Evolutionary conservation across 352 stramenopile species (phyloP).

Genomic region (Pythium oligandrum): DNA sequence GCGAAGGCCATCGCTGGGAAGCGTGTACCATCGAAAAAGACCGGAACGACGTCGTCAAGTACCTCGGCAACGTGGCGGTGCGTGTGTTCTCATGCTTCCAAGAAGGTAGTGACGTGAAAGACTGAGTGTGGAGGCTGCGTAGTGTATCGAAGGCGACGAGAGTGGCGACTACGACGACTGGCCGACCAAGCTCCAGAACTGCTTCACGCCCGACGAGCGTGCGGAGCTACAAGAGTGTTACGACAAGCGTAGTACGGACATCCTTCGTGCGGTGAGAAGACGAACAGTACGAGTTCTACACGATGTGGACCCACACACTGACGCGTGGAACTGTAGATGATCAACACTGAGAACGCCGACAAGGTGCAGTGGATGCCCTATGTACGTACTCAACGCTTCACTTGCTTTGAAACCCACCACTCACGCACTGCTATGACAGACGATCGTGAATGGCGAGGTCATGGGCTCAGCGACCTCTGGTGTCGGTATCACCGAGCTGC

Average conservation of each 20-base stretch:
- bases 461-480: conserved; percentile 51
- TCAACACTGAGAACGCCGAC: conserved; percentile 41
- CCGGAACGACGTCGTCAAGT: conserved; percentile 68
- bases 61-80: conserved; percentile 69
- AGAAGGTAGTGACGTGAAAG: conserved; percentile 1
- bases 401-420: background rate
- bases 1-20: conserved; percentile 67
- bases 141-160: conserved; percentile 79
- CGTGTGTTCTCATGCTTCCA: conserved; percentile 8
- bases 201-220: conserved; percentile 56
- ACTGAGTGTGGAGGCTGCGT: background rate
- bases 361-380: conserved; percentile 73
- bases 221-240: conserved; percentile 54
- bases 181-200: conserved; percentile 66
- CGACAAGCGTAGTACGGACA: conserved; percentile 40
- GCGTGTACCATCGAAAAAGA: conserved; percentile 73
- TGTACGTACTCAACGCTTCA: conserved; percentile 23
- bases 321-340: conserved; percentile 32
- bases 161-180: conserved; percentile 66
- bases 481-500: conserved; percentile 55
- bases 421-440: conserved; percentile 26
- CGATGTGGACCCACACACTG: too few species aligned
- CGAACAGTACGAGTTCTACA: conserved; percentile 1
- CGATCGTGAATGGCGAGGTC: conserved; percentile 50
- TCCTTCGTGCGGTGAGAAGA: conserved; percentile 41